A percentile compares a stretch with the other conserved stretches of the same genome.
Conservation (phyloP, 75 land plant species). For the Pinus albicaulis region DNA sequence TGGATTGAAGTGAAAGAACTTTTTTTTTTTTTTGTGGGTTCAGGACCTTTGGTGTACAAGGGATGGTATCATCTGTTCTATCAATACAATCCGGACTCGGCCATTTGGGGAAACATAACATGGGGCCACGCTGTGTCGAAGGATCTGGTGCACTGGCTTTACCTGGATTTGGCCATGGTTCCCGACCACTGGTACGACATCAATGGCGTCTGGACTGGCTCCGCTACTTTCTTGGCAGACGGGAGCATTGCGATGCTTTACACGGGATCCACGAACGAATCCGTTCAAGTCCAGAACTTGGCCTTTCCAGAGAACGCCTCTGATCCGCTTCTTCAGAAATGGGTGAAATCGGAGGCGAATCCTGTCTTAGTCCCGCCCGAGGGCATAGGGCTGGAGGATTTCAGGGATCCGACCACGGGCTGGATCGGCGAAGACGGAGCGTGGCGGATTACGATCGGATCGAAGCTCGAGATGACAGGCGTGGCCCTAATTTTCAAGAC, state of each 20-base stretch:
- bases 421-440: constrained; percentile 51
- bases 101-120: constrained; percentile 76
- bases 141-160: constrained; percentile 70
- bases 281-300: constrained; percentile 67
- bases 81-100: constrained; percentile 78
- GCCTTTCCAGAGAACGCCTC: constrained; percentile 49
- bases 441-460: constrained; percentile 72
- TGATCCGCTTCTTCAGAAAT: constrained; percentile 58
- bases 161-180: constrained; percentile 72
- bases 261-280: constrained; percentile 69
- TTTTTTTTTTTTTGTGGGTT: too few relatives aligned
- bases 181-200: constrained; percentile 83
- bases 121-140: constrained; percentile 85
- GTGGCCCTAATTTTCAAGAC: constrained; percentile 61
- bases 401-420: constrained; percentile 86
- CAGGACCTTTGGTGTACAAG: constrained; percentile 74
- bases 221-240: constrained; percentile 68
- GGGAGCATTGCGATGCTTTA: constrained; percentile 52
- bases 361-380: constrained; percentile 68
- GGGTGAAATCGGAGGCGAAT: constrained; percentile 59
- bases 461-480: constrained; percentile 52
- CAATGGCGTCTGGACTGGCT: constrained; percentile 87
- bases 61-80: constrained; percentile 95
- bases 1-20: too few relatives aligned
- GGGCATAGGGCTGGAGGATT: constrained; percentile 50